Evolutionary conservation across 2,329 filamentous ascomycete genomes (phyloP), one percentile per base, ranked within the genome.

Genomic region (Pyricularia sp.): DNA sequence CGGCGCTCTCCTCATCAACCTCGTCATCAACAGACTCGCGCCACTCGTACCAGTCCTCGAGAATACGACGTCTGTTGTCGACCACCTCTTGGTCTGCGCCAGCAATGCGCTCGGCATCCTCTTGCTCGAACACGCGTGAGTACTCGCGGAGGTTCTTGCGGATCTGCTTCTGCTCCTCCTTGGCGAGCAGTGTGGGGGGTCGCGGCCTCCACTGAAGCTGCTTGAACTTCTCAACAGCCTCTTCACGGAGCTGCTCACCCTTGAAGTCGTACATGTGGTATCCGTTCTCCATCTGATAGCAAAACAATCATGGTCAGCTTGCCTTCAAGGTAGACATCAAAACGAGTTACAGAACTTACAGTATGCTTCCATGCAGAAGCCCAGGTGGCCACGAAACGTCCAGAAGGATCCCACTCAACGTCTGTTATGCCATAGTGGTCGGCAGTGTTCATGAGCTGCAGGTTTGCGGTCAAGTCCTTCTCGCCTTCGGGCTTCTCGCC

Each of bases 141-240:
- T 97, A 99, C 81, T 98, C 95, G 74, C 94, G 92, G 69, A 99
- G 89, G 82, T 97, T 99, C 88, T 97, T 97, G 83, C 96, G 94
- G 76, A 98, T 92, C 76, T 91, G 87, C 86, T 97, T 97, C 84
- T 98, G 95, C 84, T 99, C 94, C 72, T 98, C 94, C 83, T 97
- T 97, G 79, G 87, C 90, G 69, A 99, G 90, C 71, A 99, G 88
- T n/a, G 92, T 95, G 9, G 92, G 79, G 25, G 95, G 95, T 63
- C 95, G 91, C 25, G 95, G 95, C 64, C 95, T 91, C 95, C 95
- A 99, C 72, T 92, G 81, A 82, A 94, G 92, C 81, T 99, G 95
- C 87, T 97, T 97, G 88, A 99, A 98, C 81, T 96, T 96, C 73
- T 99, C 95, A 70, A 97, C 86, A 67, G 89, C 90, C 80, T 97